Conservation (phyloP, 2,329 filamentous ascomycete genomes). For the Fusarium sororula region DNA sequence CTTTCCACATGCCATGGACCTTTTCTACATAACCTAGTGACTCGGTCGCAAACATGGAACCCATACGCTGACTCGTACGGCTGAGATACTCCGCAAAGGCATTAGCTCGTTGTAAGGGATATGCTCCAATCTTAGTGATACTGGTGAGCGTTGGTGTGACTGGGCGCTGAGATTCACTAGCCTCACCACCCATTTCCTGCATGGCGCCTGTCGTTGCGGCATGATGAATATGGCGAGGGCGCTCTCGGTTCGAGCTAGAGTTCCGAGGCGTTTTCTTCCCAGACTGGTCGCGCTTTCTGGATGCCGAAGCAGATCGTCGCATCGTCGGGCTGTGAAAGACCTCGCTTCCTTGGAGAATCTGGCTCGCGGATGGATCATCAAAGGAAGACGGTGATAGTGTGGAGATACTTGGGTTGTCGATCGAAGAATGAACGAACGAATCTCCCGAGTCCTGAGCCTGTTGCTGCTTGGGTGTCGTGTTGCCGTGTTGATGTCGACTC, state of each 20-base stretch:
- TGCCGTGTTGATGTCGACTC: conserved; percentile 50
- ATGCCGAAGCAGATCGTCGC: conserved; percentile 57
- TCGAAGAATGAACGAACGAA: conserved; percentile 77
- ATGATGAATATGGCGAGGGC: conserved; percentile 37
- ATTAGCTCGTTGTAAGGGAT: conserved; percentile 84
- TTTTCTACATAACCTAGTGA: conserved; percentile 98
- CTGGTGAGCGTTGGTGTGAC: conserved; percentile 59
- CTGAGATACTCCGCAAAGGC: conserved; percentile 85
- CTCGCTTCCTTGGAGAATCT: conserved; percentile 87
- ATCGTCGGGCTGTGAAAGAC: conserved; percentile 86
- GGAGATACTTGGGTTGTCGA: conserved; percentile 77
- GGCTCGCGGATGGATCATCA: conserved; percentile 87
- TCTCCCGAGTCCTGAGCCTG: conserved; percentile 62
- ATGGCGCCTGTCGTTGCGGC: conserved; percentile 53
- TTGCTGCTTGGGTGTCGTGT: conserved; percentile 51
- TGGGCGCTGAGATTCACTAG: conserved; percentile 30
- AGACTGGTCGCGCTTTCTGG: conserved; percentile 35
- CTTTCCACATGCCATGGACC: conserved; percentile 96
- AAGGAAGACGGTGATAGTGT: conserved; percentile 74
- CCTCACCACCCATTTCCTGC: conserved; percentile 17
- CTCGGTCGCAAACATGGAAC: conserved; percentile 82
- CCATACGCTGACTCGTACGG: conserved; percentile 81
- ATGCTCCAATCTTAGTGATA: conserved; percentile 70
- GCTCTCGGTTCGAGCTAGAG: conserved; percentile 19
- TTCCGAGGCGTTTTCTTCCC: conserved; percentile 25